phyloP scores from a whole-genome alignment of 2,329 filamentous ascomycete species.

The Trichoderma brevicompactum region DNA sequence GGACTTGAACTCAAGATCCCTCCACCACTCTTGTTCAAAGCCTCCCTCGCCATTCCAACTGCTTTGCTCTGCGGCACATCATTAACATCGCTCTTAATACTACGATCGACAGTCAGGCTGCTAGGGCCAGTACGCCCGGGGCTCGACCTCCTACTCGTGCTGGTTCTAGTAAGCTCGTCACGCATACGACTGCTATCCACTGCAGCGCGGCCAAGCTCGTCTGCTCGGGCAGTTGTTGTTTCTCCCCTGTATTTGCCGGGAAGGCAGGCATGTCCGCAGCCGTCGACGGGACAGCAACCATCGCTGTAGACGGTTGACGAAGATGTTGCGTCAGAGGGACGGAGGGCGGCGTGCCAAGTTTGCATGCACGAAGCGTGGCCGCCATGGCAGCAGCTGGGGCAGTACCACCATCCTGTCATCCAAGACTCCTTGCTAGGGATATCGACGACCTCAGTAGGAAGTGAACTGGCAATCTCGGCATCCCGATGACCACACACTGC shows the following conservation, averaged over 20 bases:
- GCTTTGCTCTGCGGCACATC: conserved; percentile 64
- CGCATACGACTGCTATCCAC: conserved; percentile 45
- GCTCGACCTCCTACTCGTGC: conserved; percentile 39
- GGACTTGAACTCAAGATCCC: conserved; percentile 57
- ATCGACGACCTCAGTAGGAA: conserved; percentile 41
- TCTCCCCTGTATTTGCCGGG: conserved; percentile 61
- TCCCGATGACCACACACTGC: conserved; percentile 63
- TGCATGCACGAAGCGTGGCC: conserved; percentile 64
- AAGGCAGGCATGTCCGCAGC: conserved; percentile 66
- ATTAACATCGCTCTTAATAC: conserved; percentile 52
- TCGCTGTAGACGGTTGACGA: conserved; percentile 48
- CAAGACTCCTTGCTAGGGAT: conserved; percentile 34
- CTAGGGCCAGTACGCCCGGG: conserved; percentile 32
- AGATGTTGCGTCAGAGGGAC: conserved; percentile 32
- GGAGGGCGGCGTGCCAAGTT: conserved; percentile 57
- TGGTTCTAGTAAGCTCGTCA: conserved; percentile 36
- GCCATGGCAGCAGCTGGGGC: conserved; percentile 64
- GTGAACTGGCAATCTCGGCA: conserved; percentile 48
- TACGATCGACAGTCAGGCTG: conserved; percentile 29
- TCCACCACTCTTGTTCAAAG: conserved; percentile 45
- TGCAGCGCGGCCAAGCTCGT: conserved; percentile 57
- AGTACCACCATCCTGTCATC: conserved; percentile 64
- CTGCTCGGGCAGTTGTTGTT: conserved; percentile 49
- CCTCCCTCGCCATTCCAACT: conserved; percentile 63
- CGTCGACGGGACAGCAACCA: conserved; percentile 67